Evolutionary conservation across 306 rosid species (phyloP).

Genomic region (Cucurbita maxima): DNA sequence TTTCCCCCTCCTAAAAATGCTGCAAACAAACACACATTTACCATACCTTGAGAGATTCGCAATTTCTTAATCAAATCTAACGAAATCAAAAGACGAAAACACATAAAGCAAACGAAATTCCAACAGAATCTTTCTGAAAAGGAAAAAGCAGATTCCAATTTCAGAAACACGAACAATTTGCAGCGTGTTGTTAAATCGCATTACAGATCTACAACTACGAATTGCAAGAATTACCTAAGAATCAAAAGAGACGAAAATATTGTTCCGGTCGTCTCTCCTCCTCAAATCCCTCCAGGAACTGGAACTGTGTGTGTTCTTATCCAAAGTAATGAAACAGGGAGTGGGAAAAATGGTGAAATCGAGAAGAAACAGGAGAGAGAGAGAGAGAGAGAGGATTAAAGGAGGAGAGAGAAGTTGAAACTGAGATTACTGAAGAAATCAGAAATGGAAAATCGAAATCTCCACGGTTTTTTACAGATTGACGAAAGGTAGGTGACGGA

Average conservation of each 20-base stretch:
- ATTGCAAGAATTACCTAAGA: neutral
- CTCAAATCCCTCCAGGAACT: neutral
- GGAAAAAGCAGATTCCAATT: neutral
- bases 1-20: slow-evolving; percentile 20
- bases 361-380: neutral
- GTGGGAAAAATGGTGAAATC: neutral
- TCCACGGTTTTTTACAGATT: neutral
- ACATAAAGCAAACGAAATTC: neutral
- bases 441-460: neutral
- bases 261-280: neutral
- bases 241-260: neutral
- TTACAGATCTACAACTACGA: neutral
- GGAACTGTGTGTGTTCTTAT: neutral
- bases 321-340: slow-evolving; percentile 3
- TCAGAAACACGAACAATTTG: neutral
- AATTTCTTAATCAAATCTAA: slow-evolving; percentile 1
- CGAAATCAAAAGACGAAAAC: neutral
- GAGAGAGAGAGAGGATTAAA: neutral
- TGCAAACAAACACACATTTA: slow-evolving; percentile 16
- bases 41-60: neutral
- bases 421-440: neutral
- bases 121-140: neutral
- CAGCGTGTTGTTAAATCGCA: neutral
- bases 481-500: neutral
- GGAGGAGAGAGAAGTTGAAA: neutral